Evolutionary conservation across 495 filamentous ascomycete species (phyloP).

Genomic region (Geopyxis carbonaria): DNA sequence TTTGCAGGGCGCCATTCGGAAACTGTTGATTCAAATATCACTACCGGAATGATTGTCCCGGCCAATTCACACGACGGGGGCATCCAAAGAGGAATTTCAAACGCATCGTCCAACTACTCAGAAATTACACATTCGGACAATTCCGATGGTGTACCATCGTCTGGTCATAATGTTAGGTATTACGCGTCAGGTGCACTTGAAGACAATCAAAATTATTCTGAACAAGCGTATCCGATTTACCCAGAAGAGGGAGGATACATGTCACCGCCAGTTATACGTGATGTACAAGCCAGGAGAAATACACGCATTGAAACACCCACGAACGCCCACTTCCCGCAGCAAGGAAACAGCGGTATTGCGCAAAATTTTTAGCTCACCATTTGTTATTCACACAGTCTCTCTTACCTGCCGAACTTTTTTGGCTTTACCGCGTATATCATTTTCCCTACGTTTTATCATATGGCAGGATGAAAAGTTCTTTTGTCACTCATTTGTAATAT

Average conservation of each 20-base stretch:
- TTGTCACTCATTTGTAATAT: too few species aligned
- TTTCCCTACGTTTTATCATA: too few species aligned
- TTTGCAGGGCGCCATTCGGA: constrained; percentile 33
- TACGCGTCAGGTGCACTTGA: constrained; percentile 30
- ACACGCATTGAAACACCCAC: constrained; percentile 81
- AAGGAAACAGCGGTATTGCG: constrained; percentile 86
- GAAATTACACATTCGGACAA: constrained; percentile 64
- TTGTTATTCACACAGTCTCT: too few species aligned
- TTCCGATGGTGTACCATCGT: constrained; percentile 48
- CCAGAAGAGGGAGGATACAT: too few species aligned
- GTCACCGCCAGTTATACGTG: constrained; percentile 65
- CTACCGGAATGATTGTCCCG: constrained; percentile 57
- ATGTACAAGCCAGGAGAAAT: constrained; percentile 77
- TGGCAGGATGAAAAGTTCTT: too few species aligned
- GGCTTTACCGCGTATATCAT: too few species aligned
- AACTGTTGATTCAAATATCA: constrained; percentile 53
- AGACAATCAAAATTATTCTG: constrained; percentile 31
- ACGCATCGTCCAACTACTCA: constrained; percentile 93
- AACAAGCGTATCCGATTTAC: constrained; percentile 40
- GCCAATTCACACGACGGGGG: constrained; percentile 38
- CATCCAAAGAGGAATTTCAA: constrained; percentile 80
- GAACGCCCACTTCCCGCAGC: constrained; percentile 57
- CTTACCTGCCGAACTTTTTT: too few species aligned
- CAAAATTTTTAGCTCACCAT: constrained; percentile 98
- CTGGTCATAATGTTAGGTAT: constrained; percentile 21